Conservation (phyloP, 2,329 filamentous ascomycete genomes). For the Pestalotiopsis sp. region DNA sequence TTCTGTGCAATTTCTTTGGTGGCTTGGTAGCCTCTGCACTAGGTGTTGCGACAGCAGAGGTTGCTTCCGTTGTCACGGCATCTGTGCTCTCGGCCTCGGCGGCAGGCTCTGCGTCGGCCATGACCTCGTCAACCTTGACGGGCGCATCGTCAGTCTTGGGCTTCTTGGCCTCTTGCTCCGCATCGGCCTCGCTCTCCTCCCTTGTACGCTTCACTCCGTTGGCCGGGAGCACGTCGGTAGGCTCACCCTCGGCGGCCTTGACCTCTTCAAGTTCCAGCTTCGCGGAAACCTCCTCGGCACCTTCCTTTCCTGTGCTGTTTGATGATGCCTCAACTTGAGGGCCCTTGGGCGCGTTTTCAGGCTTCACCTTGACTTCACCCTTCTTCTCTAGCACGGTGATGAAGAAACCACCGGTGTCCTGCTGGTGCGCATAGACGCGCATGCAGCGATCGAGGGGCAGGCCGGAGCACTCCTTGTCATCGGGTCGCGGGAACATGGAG, state of each 20-base stretch:
- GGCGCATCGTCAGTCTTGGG: conserved; percentile 40
- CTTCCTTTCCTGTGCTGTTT: conserved; percentile 20
- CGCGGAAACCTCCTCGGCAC: conserved; percentile 20
- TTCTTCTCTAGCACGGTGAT: conserved; percentile 94
- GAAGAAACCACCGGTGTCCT: conserved; percentile 97
- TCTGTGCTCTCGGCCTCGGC: conserved; percentile 22
- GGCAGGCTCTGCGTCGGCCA: conserved; percentile 17
- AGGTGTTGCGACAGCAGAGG: conserved; percentile 14
- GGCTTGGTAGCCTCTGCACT: conserved; percentile 23
- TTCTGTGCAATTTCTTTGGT: conserved; percentile 46
- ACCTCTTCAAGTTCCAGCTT: conserved; percentile 38
- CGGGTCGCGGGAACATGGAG: conserved; percentile 79
- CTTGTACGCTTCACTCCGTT: conserved; percentile 35
- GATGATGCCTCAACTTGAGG: conserved; percentile 35
- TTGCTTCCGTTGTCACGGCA: conserved; percentile 18
- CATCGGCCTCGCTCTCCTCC: conserved; percentile 37
- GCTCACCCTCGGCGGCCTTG: conserved; percentile 31
- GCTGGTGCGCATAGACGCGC: conserved; percentile 90
- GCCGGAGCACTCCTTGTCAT: conserved; percentile 54
- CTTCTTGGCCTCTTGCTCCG: conserved; percentile 48
- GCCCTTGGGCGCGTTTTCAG: conserved; percentile 57
- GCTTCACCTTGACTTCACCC: conserved; percentile 78
- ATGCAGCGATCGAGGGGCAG: conserved; percentile 89
- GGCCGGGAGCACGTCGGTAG: conserved; percentile 34
- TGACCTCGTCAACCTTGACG: conserved; percentile 22